phyloP scores from a whole-genome alignment of 2,329 filamentous ascomycete genomes.

The Chrysoporthe puriensis region DNA sequence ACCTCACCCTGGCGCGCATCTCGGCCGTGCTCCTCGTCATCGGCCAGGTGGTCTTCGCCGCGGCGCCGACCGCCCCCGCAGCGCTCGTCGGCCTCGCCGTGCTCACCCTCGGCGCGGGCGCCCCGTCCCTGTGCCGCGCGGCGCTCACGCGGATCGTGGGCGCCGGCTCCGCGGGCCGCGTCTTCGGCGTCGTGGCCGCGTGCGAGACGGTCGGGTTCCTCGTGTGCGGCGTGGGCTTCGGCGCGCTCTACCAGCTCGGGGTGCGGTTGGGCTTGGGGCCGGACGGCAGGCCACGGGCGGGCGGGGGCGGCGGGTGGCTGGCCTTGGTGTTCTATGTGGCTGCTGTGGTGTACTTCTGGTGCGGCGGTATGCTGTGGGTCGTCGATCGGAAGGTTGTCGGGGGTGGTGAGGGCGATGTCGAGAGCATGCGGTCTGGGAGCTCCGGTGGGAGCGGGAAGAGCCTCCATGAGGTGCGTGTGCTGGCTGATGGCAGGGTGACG shows the following conservation, averaged over 20 bases:
- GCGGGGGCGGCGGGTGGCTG: not conserved
- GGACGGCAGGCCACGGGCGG: not conserved
- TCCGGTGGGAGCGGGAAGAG: not conserved
- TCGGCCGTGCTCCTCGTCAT: conserved; percentile 12
- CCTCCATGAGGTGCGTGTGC: conserved; percentile 17
- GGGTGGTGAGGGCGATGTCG: not conserved
- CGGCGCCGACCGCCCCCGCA: not conserved
- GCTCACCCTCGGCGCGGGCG: conserved; percentile 21
- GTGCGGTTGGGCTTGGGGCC: not conserved
- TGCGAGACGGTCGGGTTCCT: conserved; percentile 18
- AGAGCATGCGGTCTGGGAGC: conserved; percentile 3
- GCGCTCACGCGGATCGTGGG: conserved; percentile 10
- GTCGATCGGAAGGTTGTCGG: not conserved
- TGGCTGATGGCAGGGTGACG: conserved; percentile 13
- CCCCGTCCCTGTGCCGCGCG: conserved; percentile 23
- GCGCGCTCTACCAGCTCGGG: conserved; percentile 15
- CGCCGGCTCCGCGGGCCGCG: not conserved
- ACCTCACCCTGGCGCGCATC: conserved; percentile 14
- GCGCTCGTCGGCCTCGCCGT: conserved; percentile 20
- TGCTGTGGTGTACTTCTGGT: conserved; percentile 12
- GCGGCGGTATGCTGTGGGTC: conserved; percentile 8
- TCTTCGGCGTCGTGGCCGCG: conserved; percentile 20
- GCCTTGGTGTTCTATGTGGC: conserved; percentile 20
- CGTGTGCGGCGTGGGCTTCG: conserved; percentile 15
- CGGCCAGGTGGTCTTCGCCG: conserved; percentile 17